Evolutionary conservation across 768 basidiomycete species (phyloP), one percentile per base, ranked within the genome.

Genomic region (Termitomyces sp.): DNA sequence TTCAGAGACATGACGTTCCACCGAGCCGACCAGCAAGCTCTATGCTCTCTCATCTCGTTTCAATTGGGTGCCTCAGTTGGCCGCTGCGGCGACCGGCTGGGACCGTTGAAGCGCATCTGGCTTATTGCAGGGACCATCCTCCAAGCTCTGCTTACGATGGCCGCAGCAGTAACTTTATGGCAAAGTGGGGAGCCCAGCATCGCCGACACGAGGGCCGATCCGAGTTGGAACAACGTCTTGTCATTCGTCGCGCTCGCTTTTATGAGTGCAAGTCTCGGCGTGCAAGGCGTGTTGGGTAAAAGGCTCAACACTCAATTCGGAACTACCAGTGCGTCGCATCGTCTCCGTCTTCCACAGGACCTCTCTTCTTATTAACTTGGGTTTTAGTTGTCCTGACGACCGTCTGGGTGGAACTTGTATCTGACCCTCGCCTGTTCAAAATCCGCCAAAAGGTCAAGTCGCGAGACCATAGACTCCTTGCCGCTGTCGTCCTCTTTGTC

Each of bases 221-320:
- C 91, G 0, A 81, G 87, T 0, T 96, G 94, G 94, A 81, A 77
- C 3, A 86, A 86, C 49, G 71, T 80, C 1, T 67, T 85, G 34
- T 83, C 89, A 1, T 93, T 88, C 68, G 86, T 88, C 11, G 81
- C 85, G 10, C 66, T 97, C 15, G 92, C 83, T 0, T 92, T 93
- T 71, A 86, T 94, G 73, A 93, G 91, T 64, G 89, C 88, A 38
- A 84, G 83, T 71, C 75, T 97, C 67, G 94, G 94, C 4, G 75
- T 94, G 37, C 94, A 96, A 73, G 94, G 93, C n/a, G 91, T 94
- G 70, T 79, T 91, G 74, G 92, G 87, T 54, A 95, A 94, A 75
- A 77, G 89, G 43, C 70, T 92, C 62, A 89, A 89, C 68, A 89
- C 88, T 9, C 88, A 91, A 70, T 94, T 90, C 70, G 86, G 88